phyloP scores from a whole-genome alignment of 495 filamentous ascomycete genomes.

The Tuber calosporum region DNA sequence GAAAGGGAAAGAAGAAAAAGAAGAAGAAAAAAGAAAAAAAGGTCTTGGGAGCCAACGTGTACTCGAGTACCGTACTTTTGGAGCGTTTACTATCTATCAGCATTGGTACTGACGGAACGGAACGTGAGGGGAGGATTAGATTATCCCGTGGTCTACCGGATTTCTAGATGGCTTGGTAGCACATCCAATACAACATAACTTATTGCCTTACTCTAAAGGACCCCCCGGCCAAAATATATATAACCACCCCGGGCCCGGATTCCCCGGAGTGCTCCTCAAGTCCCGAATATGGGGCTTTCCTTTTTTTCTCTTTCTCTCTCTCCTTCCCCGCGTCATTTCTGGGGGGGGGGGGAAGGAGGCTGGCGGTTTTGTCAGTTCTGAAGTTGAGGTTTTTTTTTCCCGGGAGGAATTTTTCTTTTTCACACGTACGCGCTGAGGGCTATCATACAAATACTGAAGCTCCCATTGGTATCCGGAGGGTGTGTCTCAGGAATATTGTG shows the following conservation, averaged over 20 bases:
- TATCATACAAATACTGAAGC: too few relatives aligned
- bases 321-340: too few relatives aligned
- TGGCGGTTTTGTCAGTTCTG: not conserved
- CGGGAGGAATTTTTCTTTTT: not conserved
- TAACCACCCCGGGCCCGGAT: not conserved
- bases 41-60: not conserved
- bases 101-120: not conserved
- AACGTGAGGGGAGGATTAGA: not conserved
- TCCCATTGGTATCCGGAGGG: not conserved
- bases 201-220: not conserved
- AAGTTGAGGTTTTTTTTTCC: not conserved
- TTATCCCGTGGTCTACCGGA: not conserved
- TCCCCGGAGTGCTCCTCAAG: not conserved
- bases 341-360: too few relatives aligned
- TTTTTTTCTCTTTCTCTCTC: too few relatives aligned
- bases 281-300: not conserved
- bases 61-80: too few relatives aligned
- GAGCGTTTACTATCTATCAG: not conserved
- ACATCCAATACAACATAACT: not conserved
- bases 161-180: not conserved
- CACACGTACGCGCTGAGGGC: too few relatives aligned
- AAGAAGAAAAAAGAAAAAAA: not conserved
- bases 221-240: not conserved
- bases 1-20: not conserved
- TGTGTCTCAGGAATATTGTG: not conserved